Base-by-base conservation (phyloP, 2,329 filamentous ascomycete species). In the Diplodia intermedia region DNA sequence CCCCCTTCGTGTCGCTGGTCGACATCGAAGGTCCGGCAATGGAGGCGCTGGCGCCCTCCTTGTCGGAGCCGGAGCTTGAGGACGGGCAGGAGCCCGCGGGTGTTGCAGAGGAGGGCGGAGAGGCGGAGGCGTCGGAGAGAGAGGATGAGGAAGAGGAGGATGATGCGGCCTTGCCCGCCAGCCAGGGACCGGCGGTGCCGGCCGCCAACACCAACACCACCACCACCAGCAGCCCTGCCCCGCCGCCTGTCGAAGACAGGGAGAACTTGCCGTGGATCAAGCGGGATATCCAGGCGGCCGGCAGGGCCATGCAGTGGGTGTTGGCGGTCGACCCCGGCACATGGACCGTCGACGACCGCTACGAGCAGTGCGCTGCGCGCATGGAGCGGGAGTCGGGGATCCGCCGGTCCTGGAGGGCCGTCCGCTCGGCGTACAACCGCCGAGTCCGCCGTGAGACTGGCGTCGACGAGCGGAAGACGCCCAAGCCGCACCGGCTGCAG, bases 401-500 rank as follows among this genome's bases (percentile, higher is more conserved):
- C 55, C 23, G 9, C 20, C 60, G 52, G 47, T 29, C 54, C 18
- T 14, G 6, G 15, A 4, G 7, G 14, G 67, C 69, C 2, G 5
- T 69, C 62, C 55, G 57, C 29, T 61, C 12, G 15, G 40, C 62
- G n/a, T 70, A 55, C 53, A 40, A 18, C 18, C 69, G 69, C n/a
- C 8, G 56, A 7, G n/a, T 67, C 20, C 67, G 69, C 15, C n/a
- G 1, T 0, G 4, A 14, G 1, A 33, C 40, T 3, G 69, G 69
- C 5, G 29, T 69, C 23, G 69, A 70, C 15, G 69, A 69, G 69
- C 60, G 69, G 65, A 57, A 29, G 52, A 15, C 1, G 29, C 49
- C 36, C n/a, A 67, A 53, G 38, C 43, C 38, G n/a, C 47, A 69
- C 4, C 68, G 62, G 7, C 38, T 65, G 62, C 26, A 33, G 23